Evolutionary conservation across 2,329 filamentous ascomycete genomes (phyloP), one percentile per base, ranked within the genome.

Genomic region (Penicillium sp.): DNA sequence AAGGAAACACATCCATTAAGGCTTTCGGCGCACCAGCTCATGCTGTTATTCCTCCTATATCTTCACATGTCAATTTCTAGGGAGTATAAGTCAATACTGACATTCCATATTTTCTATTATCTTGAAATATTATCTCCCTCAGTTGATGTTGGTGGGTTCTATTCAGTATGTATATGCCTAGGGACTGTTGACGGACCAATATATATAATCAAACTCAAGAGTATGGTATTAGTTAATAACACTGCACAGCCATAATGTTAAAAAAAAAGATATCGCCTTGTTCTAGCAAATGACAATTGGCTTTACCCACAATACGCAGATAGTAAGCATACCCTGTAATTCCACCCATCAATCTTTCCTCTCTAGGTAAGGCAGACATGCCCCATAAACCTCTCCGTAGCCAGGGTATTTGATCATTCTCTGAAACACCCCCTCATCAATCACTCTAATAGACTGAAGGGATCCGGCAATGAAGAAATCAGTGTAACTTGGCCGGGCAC

Each of bases 401-500:
- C 59, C 57, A 25, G 46, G 52, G 44, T 68, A 70, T 39, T 60
- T 59, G 2, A 62, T 31, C 38, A 68, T 50, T 39, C 67, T 69
- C 60, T 67, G 58, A 31, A 72, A 72, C 4, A 70, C 61, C 3
- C 50, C 60, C 46, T 73, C 72, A 59, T 73, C 66, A 7, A 74
- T 58, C 55, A 69, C 51, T 46, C 68, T 72, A 38, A 69, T 68
- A 58, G 57, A 65, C 64, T 75, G 72, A 5, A 78, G 57, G 2
- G 63, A 59, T 5, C 75, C 75, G 10, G 72, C 71, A 59, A 78
- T 68, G 38, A 76, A 76, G 59, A 78, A 78, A 54, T 77, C 76
- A 16, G 71, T 71, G 33, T 65, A 66, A 53, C 68, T 76, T 27
- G 74, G 73, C 44, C 40, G n/a, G 1, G 61, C 62, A 10, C 76